Conservation (phyloP, 177 flowering plant genomes). For the Vitis hybrid region DNA sequence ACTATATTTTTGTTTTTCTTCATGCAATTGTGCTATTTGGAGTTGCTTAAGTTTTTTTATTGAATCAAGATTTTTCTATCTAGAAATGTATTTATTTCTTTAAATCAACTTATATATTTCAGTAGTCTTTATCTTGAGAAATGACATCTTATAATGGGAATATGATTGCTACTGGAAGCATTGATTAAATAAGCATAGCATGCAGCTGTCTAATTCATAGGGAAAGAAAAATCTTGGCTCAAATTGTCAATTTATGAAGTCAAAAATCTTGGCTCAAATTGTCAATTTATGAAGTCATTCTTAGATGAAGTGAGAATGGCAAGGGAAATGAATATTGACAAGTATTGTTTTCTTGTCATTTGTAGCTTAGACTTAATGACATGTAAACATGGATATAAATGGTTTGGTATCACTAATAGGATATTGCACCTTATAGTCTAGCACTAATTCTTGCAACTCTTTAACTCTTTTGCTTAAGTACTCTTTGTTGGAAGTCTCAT, state of each 20-base stretch:
- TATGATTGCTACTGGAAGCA: background rate
- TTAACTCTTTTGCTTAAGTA: too few relatives aligned
- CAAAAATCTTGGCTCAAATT: background rate
- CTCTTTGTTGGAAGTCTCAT: too few relatives aligned
- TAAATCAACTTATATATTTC: too few relatives aligned
- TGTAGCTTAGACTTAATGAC: background rate
- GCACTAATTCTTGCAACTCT: too few relatives aligned
- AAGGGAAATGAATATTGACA: constrained; percentile 84
- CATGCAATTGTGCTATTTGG: background rate
- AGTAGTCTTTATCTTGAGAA: background rate
- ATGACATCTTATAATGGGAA: too few relatives aligned
- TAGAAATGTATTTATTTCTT: too few relatives aligned
- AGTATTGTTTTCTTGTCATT: constrained; percentile 28
- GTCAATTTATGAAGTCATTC: constrained; percentile 11
- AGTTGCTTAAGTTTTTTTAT: background rate
- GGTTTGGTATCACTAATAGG: too few relatives aligned
- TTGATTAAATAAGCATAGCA: background rate
- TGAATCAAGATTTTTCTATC: background rate
- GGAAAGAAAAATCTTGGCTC: constrained; percentile 92
- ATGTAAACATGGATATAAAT: background rate
- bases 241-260: constrained; percentile 51
- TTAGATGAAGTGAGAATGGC: constrained; percentile 63
- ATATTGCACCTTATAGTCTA: too few relatives aligned
- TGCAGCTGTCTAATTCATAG: constrained; percentile 34
- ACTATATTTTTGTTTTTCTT: background rate